These are phyloP conservation scores for Setomelanomma holmii DNA, from an alignment of 2,329 filamentous ascomycete genomes.

Conservation along the genomic window DNA sequence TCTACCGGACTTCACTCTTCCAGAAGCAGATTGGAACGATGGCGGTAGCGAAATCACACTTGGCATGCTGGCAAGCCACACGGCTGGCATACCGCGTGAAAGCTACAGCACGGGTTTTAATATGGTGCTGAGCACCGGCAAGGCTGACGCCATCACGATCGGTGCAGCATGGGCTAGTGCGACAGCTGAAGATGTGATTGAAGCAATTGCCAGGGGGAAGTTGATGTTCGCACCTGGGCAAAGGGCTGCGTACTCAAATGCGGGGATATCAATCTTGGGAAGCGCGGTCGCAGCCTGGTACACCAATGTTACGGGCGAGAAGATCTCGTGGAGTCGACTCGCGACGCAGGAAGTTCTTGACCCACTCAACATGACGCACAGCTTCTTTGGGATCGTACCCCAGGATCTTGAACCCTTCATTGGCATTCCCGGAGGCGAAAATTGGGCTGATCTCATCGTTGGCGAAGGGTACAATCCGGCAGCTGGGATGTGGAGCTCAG, in stretches of 20 bases:
- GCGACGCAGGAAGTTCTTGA: slow-evolving; percentile 24
- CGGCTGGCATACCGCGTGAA: slow-evolving; percentile 35
- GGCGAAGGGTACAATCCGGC: slow-evolving; percentile 41
- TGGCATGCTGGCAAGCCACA: slow-evolving; percentile 43
- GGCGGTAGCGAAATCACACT: slow-evolving; percentile 43
- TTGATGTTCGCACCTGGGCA: slow-evolving; percentile 42
- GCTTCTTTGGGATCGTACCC: slow-evolving; percentile 33
- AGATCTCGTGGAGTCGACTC: slow-evolving; percentile 32
- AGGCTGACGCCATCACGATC: slow-evolving; percentile 32
- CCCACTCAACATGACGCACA: slow-evolving; percentile 36
- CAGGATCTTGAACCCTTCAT: slow-evolving; percentile 22
- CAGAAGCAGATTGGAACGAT: slow-evolving; percentile 34
- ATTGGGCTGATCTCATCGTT: slow-evolving; percentile 36
- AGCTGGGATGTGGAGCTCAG: slow-evolving; percentile 42
- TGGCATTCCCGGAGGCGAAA: slow-evolving; percentile 33
- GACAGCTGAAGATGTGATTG: slow-evolving; percentile 26
- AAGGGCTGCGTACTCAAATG: slow-evolving; percentile 40
- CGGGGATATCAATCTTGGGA: slow-evolving; percentile 35
- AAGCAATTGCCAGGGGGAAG: slow-evolving; percentile 19
- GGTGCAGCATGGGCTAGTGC: slow-evolving; percentile 34
- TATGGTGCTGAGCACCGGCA: slow-evolving; percentile 29
- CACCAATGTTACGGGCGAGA: slow-evolving; percentile 23
- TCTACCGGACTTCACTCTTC: slow-evolving; percentile 32
- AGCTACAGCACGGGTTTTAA: slow-evolving; percentile 42
- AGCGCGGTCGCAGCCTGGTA: slow-evolving; percentile 34